Evolutionary conservation across 2,329 filamentous ascomycete species (phyloP), one percentile per base, ranked within the genome.

Genomic region (Pseudofabraea citricarpa): DNA sequence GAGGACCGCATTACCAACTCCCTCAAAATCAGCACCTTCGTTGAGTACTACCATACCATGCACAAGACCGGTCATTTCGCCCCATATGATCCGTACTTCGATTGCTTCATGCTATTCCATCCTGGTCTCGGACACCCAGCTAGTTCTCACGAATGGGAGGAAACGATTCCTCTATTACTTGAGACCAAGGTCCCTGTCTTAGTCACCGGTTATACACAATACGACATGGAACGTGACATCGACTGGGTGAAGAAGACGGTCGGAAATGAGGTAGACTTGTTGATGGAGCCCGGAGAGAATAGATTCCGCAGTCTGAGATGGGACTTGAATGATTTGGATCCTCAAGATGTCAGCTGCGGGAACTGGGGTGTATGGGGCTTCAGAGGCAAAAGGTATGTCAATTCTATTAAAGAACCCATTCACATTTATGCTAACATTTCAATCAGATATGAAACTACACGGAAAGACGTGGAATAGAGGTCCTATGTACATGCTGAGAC

Each of bases 321-420:
- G 94, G 94, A 98, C 67, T 66, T 98, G 59, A 96, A 98, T 60
- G 94, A 98, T 60, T 70, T 93, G 51, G 93, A 96, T 63, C 90
- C 91, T 6, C 87, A 94, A 61, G 93, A 97, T 65, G 74, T 97
- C 50, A 95, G 85, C 56, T 94, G 89, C 59, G 91, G 93, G 43
- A 98, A 98, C 66, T 98, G 90, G 89, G 93, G 93, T 9, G 73
- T 95, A 2, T 98, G 94, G 89, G 90, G 85, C 12, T 98, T 98
- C 72, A 81, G 93, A 68, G 93, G 93, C 56, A 98, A 98, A 80
- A 85, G 91, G 80, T 96, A 78, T 56, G 79, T 46, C 40, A 18
- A 7, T 13, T n/a, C n/a, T n/a, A n/a, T n/a, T n/a, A n/a, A n/a
- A n/a, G n/a, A n/a, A n/a, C n/a, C n/a, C n/a, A n/a, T n/a, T n/a